Conservation (phyloP, 1,284 basidiomycete genomes). For the Coniophora puteana region DNA sequence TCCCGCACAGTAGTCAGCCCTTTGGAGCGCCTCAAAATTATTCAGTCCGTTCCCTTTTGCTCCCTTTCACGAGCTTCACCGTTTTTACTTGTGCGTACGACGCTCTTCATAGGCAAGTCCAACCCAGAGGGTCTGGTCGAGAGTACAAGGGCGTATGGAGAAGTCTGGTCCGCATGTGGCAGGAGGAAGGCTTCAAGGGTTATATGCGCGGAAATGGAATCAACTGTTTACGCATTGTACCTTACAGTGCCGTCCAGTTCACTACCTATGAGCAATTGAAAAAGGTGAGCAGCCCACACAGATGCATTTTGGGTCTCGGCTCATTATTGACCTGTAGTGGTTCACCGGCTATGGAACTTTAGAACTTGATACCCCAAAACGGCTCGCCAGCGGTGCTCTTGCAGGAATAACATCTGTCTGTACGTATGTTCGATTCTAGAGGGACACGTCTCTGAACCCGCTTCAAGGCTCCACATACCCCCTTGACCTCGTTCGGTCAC, state of each 20-base stretch:
- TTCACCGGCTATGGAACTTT: slow-evolving; percentile 65
- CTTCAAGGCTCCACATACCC: slow-evolving; percentile 83
- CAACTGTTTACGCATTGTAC: slow-evolving; percentile 88
- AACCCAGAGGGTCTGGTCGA: slow-evolving; percentile 53
- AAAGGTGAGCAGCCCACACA: slow-evolving; percentile 47
- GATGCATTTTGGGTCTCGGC: slow-evolving; percentile 5
- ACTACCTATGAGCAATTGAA: slow-evolving; percentile 90
- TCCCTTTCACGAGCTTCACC: slow-evolving; percentile 6
- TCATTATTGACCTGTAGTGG: slow-evolving; percentile 40
- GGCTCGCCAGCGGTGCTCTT: slow-evolving; percentile 80
- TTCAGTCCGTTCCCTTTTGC: slow-evolving; percentile 63
- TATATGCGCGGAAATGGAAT: slow-evolving; percentile 93
- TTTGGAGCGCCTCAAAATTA: slow-evolving; percentile 91
- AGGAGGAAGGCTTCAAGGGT: slow-evolving; percentile 88
- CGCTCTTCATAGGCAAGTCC: slow-evolving; percentile 76
- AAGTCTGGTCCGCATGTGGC: slow-evolving; percentile 84
- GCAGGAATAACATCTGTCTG: slow-evolving; percentile 91
- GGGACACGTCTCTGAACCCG: slow-evolving; percentile 6
- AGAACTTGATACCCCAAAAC: slow-evolving; percentile 79
- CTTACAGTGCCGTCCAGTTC: slow-evolving; percentile 81
- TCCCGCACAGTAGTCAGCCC: slow-evolving; percentile 92
- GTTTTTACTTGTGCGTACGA: slow-evolving; percentile 2
- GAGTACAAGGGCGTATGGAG: slow-evolving; percentile 85
- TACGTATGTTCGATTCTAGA: too few relatives aligned
- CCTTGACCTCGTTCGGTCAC: slow-evolving; percentile 88